phyloP scores from a whole-genome alignment of 1,284 basidiomycete species.

The Tylopilus sp. region DNA sequence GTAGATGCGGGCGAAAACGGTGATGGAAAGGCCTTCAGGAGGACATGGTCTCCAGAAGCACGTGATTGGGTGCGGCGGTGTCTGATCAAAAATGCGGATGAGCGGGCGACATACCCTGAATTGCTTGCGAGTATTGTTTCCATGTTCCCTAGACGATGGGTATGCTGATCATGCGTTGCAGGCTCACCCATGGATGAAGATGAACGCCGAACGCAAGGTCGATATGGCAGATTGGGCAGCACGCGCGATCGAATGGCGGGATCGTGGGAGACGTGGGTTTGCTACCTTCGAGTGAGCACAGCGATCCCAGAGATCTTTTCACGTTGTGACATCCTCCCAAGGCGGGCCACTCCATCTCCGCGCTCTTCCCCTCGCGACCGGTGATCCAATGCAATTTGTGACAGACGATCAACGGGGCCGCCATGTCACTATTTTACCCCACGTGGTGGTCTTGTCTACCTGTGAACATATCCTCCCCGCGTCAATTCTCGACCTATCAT shows the following conservation, averaged over 20 bases:
- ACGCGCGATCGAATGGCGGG: conserved; percentile 51
- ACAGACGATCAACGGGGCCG: not conserved
- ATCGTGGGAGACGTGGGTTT: conserved; percentile 28
- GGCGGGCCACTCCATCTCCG: conserved; percentile 21
- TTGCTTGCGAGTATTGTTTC: conserved; percentile 54
- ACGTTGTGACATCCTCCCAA: conserved; percentile 13
- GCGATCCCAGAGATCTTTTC: conserved; percentile 2
- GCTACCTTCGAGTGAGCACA: conserved; percentile 25
- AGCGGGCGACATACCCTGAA: conserved; percentile 81
- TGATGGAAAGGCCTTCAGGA: conserved; percentile 12
- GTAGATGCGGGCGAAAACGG: conserved; percentile 33
- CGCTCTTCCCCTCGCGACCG: conserved; percentile 26
- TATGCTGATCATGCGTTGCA: conserved; percentile 23
- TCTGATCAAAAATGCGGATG: conserved; percentile 73
- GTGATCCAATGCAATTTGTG: conserved; percentile 8
- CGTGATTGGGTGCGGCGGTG: conserved; percentile 61
- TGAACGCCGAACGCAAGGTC: conserved; percentile 56
- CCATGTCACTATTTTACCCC: not conserved
- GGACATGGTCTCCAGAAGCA: conserved; percentile 38
- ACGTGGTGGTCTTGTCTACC: not conserved
- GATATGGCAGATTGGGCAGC: conserved; percentile 85
- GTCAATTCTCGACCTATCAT: not conserved
- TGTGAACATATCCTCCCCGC: not conserved
- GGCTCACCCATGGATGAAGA: conserved; percentile 69
- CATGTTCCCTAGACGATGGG: not conserved